Evolutionary conservation across 768 basidiomycete species (phyloP), one percentile per base, ranked within the genome.

Genomic region (Russula sp.): DNA sequence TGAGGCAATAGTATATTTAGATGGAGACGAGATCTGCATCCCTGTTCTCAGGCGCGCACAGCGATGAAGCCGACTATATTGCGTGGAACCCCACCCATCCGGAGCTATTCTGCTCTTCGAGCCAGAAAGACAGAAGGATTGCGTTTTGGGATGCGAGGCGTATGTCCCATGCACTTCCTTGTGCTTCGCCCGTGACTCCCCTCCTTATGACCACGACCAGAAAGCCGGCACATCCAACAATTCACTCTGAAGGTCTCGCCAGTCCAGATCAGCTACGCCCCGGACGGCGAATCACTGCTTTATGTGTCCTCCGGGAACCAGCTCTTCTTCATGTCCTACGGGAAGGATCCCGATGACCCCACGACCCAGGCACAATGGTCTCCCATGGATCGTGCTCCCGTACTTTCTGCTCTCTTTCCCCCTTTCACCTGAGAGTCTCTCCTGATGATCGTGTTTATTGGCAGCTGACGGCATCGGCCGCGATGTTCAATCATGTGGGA

Each of bases 81-180:
- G 83, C 88, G 8, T 93, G 90, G 89, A 90, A 90, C 70, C 90
- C 90, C 1, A 87, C 86, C 3, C 89, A 92, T 66, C 88, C 90
- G 5, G 90, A 91, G 42, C 73, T 90, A 16, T 89, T 93, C 69
- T 90, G 86, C 63, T 85, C 90, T 0, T 88, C 88, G 16, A 85
- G 89, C 66, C 83, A 85, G 69, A 86, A 82, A 68, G 90, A 93
- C 66, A 78, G 84, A 65, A 77, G 82, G 29, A 79, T 92, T 32
- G 85, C 87, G 2, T 91, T 90, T 68, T 93, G 90, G 88, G 90
- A 93, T 70, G 87, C 88, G 18, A 77, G 90, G 72, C 88, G 90
- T 92, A 74, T 65, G 83, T 74, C 53, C 22, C 2, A 4, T 46
- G 32, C 29, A 1, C 53, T 9, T 18, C 8, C 2, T 48, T 13